These are phyloP conservation scores for Tuber indicum DNA, from an alignment of 495 filamentous ascomycete species.

Conservation along the genomic window DNA sequence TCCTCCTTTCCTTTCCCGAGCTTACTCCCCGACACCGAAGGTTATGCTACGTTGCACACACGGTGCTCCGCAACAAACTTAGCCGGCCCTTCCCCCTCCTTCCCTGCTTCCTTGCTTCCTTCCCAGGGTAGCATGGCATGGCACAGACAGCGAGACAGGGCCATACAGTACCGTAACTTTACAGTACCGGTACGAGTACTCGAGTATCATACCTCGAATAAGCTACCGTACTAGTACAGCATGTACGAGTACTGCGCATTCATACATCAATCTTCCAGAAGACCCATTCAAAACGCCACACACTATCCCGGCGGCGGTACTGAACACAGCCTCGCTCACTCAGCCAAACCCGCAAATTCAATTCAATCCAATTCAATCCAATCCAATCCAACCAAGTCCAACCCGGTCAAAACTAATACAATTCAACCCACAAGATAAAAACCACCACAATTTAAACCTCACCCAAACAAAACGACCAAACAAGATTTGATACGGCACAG, in stretches of 20 bases:
- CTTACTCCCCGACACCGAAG: constrained; percentile 2
- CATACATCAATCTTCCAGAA: not conserved
- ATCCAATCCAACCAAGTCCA: not conserved
- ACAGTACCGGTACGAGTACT: no score
- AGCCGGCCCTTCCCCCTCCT: not conserved
- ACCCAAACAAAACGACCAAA: not conserved
- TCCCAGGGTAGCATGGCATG: not conserved
- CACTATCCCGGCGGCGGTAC: not conserved
- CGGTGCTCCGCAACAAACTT: not conserved
- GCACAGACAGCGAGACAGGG: not conserved
- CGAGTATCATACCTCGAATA: not conserved
- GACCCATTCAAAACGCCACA: not conserved
- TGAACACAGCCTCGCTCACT: not conserved
- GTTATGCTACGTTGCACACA: no score
- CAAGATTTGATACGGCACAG: not conserved
- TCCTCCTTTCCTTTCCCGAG: not conserved
- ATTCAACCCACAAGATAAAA: no score
- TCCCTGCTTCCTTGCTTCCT: not conserved
- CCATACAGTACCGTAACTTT: not conserved
- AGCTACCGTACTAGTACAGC: not conserved
- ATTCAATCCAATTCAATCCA: not conserved
- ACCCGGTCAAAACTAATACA: not conserved
- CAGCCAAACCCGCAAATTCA: not conserved
- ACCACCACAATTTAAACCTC: not conserved
- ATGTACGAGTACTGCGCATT: no score